phyloP scores from a whole-genome alignment of 2,329 filamentous ascomycete genomes.

The Sporothrix pallida region DNA sequence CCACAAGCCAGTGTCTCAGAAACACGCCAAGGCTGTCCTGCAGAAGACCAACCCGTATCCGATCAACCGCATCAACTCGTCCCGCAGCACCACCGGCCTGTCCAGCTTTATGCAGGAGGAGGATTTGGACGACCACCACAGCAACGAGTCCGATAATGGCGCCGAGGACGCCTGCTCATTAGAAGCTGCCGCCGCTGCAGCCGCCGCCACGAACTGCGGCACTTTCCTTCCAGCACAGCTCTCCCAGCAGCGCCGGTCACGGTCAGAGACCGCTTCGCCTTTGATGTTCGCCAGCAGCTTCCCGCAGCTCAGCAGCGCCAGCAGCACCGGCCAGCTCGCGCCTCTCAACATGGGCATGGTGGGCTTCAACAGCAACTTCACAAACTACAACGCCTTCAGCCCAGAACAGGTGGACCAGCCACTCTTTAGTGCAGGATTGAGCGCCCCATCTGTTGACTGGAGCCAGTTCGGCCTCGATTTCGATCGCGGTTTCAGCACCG shows the following conservation, averaged over 20 bases:
- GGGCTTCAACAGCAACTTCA: conserved; percentile 55
- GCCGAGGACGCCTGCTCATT: conserved; percentile 31
- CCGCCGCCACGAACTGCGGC: conserved; percentile 44
- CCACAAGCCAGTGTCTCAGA: conserved; percentile 64
- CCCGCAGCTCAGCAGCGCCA: conserved; percentile 40
- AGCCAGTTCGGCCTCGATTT: conserved; percentile 58
- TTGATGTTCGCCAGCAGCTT: conserved; percentile 54
- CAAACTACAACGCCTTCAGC: conserved; percentile 52
- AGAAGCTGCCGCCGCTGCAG: conserved; percentile 41
- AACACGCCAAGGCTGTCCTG: conserved; percentile 63
- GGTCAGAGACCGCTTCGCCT: conserved; percentile 67
- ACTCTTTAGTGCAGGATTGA: conserved; percentile 67
- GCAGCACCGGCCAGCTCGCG: conserved; percentile 55
- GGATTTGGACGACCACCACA: conserved; percentile 43
- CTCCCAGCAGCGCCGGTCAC: conserved; percentile 57
- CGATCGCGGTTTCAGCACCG: conserved; percentile 48
- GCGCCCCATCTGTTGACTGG: conserved; percentile 62
- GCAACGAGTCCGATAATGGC: conserved; percentile 36
- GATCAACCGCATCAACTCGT: conserved; percentile 63
- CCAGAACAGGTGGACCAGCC: conserved; percentile 59
- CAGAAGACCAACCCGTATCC: conserved; percentile 69
- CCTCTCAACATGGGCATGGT: conserved; percentile 65
- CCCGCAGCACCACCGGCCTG: conserved; percentile 59
- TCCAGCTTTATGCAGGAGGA: conserved; percentile 44
- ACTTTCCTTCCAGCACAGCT: conserved; percentile 30